Evolutionary conservation across 2,329 filamentous ascomycete species (phyloP).

Genomic region (Shiraia sp.): DNA sequence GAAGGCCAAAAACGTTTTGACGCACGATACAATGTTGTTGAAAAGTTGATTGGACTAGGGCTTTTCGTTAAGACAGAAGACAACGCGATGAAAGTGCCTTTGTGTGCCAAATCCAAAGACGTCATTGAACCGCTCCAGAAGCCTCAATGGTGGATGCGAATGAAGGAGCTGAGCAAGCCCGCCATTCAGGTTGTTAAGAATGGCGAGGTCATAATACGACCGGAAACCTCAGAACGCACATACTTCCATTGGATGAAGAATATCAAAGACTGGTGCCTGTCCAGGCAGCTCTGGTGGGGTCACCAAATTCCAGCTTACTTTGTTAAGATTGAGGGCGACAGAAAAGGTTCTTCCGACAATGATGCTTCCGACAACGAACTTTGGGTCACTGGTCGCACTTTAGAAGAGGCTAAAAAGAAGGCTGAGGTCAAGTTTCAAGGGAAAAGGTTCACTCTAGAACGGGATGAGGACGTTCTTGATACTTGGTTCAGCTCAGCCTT

Average conservation of each 20-base stretch:
- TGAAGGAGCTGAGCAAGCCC: slow-evolving; percentile 78
- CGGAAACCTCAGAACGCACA: slow-evolving; percentile 79
- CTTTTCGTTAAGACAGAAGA: slow-evolving; percentile 93
- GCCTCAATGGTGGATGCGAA: slow-evolving; percentile 98
- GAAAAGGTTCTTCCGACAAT: too few species aligned
- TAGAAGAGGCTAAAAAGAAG: slow-evolving; percentile 79
- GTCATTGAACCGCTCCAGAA: slow-evolving; percentile 89
- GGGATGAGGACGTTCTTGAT: slow-evolving; percentile 91
- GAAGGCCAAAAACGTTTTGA: slow-evolving; percentile 90
- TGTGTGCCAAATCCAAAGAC: slow-evolving; percentile 90
- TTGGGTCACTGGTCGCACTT: slow-evolving; percentile 83
- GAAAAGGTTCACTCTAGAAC: slow-evolving; percentile 77
- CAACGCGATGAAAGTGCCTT: slow-evolving; percentile 91
- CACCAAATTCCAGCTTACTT: slow-evolving; percentile 93
- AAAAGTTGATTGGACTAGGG: too few species aligned
- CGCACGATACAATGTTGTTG: slow-evolving; percentile 82
- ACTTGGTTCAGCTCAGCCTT: slow-evolving; percentile 95
- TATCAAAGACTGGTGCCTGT: slow-evolving; percentile 92
- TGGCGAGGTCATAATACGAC: slow-evolving; percentile 82
- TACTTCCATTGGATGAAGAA: slow-evolving; percentile 84
- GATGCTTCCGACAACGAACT: slow-evolving; percentile 63
- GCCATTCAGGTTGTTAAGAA: slow-evolving; percentile 81
- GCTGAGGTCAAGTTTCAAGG: slow-evolving; percentile 78
- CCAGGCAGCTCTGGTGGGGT: slow-evolving; percentile 88
- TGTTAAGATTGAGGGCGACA: slow-evolving; percentile 77